Base-by-base conservation (phyloP, 2,329 filamentous ascomycete species). In the Claviceps monticola region DNA sequence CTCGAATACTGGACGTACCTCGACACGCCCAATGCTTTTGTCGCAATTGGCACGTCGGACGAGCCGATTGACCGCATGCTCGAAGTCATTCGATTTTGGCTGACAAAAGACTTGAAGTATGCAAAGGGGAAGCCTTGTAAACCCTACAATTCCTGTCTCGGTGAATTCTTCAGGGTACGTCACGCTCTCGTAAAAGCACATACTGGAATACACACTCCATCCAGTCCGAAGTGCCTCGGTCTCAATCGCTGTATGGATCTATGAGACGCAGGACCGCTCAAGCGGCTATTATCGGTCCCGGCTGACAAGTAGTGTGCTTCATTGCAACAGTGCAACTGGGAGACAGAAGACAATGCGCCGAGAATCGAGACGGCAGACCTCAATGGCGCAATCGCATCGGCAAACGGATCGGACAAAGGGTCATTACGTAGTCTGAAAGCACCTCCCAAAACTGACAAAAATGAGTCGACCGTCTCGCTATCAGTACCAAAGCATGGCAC, bases 1-100 rank as follows among this genome's bases (percentile, higher is more conserved):
- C 75, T 98, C 65, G 93, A 98, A 73, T 98, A 97, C 72, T 98
- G 93, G 93, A 94, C 94, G 63, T 98, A 98, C 64, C 76, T 98
- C 65, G 93, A 98, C 69, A 81, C 89, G 60, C 91, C 91, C 21
- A 94, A 95, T 68, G 88, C 90, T 47, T 96, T 98, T 57, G 71
- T 81, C 57, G 79, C 78, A 46, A 84, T 84, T 61, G 93, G 91
- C 61, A 91, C 91, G 61, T 93, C 91, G 17, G 86, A 97, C 60
- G 88, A 97, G 60, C 80, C 86, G 11, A 74, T 97, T 51, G 91
- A 93, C 60, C 88, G 93, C 59, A 96, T 96, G 87, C 79, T 98
- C 49, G 90, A 91, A 63, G 88, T 95, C 34, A 71, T 97, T 60
- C 83, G 90, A 54, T 98, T 97, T 70, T 98, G 93, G 93, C 95